phyloP scores from a whole-genome alignment of 2,329 filamentous ascomycete species.

The Westerdykella ornata region DNA sequence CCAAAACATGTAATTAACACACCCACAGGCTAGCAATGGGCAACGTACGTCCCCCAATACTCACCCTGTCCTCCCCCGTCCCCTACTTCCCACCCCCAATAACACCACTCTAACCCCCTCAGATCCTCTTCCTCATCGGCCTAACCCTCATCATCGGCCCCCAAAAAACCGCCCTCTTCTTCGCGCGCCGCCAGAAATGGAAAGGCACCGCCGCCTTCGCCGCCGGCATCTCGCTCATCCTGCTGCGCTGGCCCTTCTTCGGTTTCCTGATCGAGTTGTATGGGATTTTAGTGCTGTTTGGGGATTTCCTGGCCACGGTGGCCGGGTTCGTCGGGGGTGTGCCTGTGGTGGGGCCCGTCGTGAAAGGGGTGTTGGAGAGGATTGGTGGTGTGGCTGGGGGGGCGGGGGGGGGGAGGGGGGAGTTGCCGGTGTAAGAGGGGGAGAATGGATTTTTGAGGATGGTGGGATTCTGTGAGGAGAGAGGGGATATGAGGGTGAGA shows the following conservation, averaged over 20 bases:
- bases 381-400: too few species aligned
- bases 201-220: conserved; percentile 88
- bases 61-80: conserved; percentile 1
- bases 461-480: not conserved
- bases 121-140: conserved; percentile 97
- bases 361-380: conserved; percentile 67
- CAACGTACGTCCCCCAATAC: conserved; percentile 55
- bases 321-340: conserved; percentile 78
- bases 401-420: conserved; percentile 60
- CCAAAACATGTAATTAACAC: not conserved
- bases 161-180: conserved; percentile 87
- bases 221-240: conserved; percentile 72
- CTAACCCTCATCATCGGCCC: conserved; percentile 92
- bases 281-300: conserved; percentile 88
- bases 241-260: conserved; percentile 83
- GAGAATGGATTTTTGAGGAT: not conserved
- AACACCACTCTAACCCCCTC: conserved; percentile 7
- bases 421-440: conserved; percentile 62
- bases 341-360: conserved; percentile 79
- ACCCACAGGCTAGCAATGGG: conserved; percentile 81
- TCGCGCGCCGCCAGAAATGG: conserved; percentile 85
- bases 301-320: conserved; percentile 92
- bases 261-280: conserved; percentile 89
- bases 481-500: not conserved
- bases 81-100: conserved; percentile 1